Base-by-base conservation (phyloP, 164 flowering plant genomes). In the Umbellularia californica region DNA sequence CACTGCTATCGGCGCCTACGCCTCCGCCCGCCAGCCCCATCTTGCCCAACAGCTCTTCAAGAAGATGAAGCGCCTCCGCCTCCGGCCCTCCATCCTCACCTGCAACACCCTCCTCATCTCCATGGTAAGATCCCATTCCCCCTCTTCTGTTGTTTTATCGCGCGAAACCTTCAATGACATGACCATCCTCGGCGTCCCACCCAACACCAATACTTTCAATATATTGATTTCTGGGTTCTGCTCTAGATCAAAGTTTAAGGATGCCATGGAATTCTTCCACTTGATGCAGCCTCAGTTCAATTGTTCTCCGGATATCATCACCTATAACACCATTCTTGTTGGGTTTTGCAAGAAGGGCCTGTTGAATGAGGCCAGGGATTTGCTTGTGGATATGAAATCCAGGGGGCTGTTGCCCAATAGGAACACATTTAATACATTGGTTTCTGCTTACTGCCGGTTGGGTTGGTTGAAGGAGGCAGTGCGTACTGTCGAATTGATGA, bases 391-490 rank as follows among this genome's bases (percentile, higher is more conserved):
- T 70, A 93, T 95, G 97, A 91, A 85, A 76, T 73, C 66, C 15
- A 79, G 72, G 65, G 95, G 95, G n/a, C 76, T 93, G 75, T 41
- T 64, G 17, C 97, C 97, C 0, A 81, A 90, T 82, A 70, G 80
- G 81, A 81, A 69, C 64, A 95, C 97, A 0, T 95, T 81, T 77
- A 93, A 92, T 73, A 86, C 87, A 55, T 85, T 95, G 86, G 84
- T 93, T 23, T 60, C 69, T 77, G 95, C 94, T 66, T 92, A 88
- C 81, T 93, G 97, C 80, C 85, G 79, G 58, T 60, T 88, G 82
- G 92, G 93, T 47, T 82, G 85, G 89, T 73, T 93, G 85, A 87
- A 86, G 82, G 92, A 92, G 52, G 97, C 94, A 0, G 82, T 82
- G 0, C 60, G 80, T 67, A 77, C 90, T 22, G 71, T 93, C 22